These are phyloP conservation scores for Austroboletus novae-zelandiae DNA, from an alignment of 1,284 basidiomycete species.

Conservation along the genomic window DNA sequence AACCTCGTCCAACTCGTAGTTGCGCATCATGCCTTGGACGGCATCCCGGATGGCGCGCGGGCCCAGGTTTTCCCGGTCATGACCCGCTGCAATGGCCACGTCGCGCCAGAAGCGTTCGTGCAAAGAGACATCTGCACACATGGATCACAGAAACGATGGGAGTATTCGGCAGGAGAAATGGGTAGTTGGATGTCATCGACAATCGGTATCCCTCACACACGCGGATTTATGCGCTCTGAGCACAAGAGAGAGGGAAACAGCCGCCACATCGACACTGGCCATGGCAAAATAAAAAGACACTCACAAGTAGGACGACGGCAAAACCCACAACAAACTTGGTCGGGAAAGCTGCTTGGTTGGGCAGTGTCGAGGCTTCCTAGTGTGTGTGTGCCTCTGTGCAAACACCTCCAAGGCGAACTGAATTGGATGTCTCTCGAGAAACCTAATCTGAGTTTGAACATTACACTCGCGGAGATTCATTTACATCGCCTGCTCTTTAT, in stretches of 20 bases:
- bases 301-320: conserved; percentile 1
- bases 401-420: not conserved
- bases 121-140: conserved; percentile 15
- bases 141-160: conserved; percentile 3
- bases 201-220: not conserved
- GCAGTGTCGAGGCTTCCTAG: conserved; percentile 19
- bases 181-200: not conserved
- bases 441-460: not conserved
- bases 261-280: not conserved
- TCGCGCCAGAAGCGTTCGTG: conserved; percentile 27
- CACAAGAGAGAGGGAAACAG: not conserved
- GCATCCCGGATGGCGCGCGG: conserved; percentile 19
- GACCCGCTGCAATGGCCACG: conserved; percentile 13
- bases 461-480: not conserved
- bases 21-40: conserved; percentile 23
- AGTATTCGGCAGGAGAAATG: conserved; percentile 2
- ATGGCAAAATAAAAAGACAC: conserved; percentile 1
- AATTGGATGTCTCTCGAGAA: not conserved
- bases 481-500: not conserved
- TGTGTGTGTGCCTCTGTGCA: not conserved
- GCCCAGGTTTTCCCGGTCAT: conserved; percentile 9
- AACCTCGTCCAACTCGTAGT: conserved; percentile 21
- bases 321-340: conserved; percentile 23
- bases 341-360: conserved; percentile 6
- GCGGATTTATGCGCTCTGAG: conserved; percentile 9